Conservation (phyloP, 2,329 filamentous ascomycete genomes). For the Cladosporium sp. region DNA sequence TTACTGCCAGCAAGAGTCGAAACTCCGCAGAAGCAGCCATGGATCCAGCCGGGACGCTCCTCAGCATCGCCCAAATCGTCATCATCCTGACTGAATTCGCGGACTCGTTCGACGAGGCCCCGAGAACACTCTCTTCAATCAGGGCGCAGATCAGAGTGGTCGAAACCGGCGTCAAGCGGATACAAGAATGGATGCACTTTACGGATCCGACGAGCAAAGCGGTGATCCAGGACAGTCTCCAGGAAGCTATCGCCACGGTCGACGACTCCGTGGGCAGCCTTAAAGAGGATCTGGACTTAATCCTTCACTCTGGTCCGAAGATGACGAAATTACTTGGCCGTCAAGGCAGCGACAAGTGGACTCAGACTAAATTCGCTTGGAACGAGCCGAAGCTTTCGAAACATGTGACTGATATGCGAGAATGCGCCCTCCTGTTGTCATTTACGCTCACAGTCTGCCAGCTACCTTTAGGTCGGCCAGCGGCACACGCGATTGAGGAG, state of each 20-base stretch:
- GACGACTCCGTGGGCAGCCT: constrained; percentile 21
- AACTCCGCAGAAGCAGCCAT: background rate
- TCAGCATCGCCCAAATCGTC: background rate
- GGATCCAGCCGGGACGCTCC: constrained; percentile 5
- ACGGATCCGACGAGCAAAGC: constrained; percentile 19
- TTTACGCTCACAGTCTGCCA: constrained; percentile 25
- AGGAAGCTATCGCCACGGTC: constrained; percentile 22
- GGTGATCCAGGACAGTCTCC: constrained; percentile 19
- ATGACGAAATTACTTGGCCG: constrained; percentile 16
- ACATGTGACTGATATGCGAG: constrained; percentile 23
- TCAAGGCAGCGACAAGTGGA: constrained; percentile 9
- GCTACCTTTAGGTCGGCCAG: constrained; percentile 17
- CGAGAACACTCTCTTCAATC: constrained; percentile 14
- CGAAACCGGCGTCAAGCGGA: constrained; percentile 17
- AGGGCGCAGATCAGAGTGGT: constrained; percentile 19
- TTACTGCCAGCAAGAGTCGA: background rate
- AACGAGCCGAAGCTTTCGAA: constrained; percentile 19
- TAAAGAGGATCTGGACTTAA: constrained; percentile 15
- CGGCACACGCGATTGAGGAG: constrained; percentile 20
- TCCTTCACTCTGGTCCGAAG: background rate
- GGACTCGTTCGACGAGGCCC: constrained; percentile 1
- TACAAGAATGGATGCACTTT: constrained; percentile 27
- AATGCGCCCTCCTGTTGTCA: constrained; percentile 21
- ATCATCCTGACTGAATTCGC: background rate
- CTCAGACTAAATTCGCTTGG: constrained; percentile 18